Percentiles rank a stretch among this genome's conserved stretches.
These are phyloP conservation scores for Diaporthe citriasiana DNA, from an alignment of 2,329 filamentous ascomycete genomes.

Conservation along the genomic window DNA sequence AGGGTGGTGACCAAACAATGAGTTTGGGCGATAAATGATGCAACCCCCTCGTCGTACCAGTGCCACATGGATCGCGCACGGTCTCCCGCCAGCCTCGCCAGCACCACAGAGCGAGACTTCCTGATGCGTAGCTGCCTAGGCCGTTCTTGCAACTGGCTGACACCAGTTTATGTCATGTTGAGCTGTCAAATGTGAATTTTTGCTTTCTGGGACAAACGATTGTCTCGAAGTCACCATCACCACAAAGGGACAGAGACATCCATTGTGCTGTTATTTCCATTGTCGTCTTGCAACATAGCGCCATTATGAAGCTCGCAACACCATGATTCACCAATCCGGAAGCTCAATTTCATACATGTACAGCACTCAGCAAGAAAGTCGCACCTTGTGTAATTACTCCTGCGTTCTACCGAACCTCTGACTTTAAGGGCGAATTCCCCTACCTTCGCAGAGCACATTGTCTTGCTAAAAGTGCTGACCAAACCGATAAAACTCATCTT, in stretches of 20 bases:
- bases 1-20: background rate
- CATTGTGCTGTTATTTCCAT: conserved; percentile 26
- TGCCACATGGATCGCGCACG: background rate
- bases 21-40: conserved; percentile 14
- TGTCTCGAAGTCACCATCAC: background rate
- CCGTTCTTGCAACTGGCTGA: background rate
- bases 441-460: background rate
- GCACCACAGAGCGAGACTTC: conserved; percentile 28
- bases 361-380: background rate
- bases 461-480: background rate
- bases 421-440: background rate
- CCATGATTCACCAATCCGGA: background rate
- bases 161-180: background rate
- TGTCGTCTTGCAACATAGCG: conserved; percentile 11
- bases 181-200: background rate
- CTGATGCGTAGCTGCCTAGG: conserved; percentile 6
- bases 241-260: conserved; percentile 5
- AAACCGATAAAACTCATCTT: background rate
- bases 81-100: conserved; percentile 19
- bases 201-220: background rate
- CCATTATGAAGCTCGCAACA: background rate
- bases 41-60: conserved; percentile 11
- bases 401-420: background rate
- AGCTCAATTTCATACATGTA: background rate
- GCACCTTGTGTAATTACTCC: background rate